Evolutionary conservation across 1,284 basidiomycete species (phyloP).

Genomic region (Ganoderma leucocontextum): DNA sequence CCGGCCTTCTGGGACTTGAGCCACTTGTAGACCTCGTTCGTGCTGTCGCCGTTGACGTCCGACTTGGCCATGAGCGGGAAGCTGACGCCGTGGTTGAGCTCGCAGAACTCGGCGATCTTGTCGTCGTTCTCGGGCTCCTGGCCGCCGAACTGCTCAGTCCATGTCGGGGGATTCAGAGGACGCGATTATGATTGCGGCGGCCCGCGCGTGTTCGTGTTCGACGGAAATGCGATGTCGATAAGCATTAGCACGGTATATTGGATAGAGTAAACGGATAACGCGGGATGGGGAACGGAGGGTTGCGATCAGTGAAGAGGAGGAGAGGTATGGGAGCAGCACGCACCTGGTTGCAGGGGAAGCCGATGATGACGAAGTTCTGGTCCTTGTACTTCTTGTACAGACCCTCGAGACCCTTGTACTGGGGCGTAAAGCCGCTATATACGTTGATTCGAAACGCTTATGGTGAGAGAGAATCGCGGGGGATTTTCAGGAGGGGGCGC

Average conservation of each 20-base stretch:
- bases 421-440: slow-evolving; percentile 84
- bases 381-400: slow-evolving; percentile 88
- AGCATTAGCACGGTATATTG: neutral
- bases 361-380: slow-evolving; percentile 79
- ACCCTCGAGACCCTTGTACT: slow-evolving; percentile 87
- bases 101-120: slow-evolving; percentile 73
- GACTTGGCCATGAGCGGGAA: slow-evolving; percentile 90
- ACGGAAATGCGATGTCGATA: neutral
- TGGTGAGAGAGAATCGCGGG: neutral
- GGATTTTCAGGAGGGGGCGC: slow-evolving; percentile 29
- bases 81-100: slow-evolving; percentile 81
- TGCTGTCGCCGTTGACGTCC: slow-evolving; percentile 88
- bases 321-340: slow-evolving; percentile 27
- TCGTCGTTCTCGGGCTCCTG: slow-evolving; percentile 82
- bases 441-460: neutral
- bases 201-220: neutral
- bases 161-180: neutral
- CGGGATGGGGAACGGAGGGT: neutral
- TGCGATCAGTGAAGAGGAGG: neutral
- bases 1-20: slow-evolving; percentile 85
- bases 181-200: neutral
- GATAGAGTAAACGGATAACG: neutral
- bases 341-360: slow-evolving; percentile 94
- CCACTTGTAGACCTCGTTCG: slow-evolving; percentile 87
- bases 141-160: slow-evolving; percentile 63